These are phyloP conservation scores for Annona squamosa DNA, from an alignment of 164 flowering plant genomes.

Conservation along the genomic window DNA sequence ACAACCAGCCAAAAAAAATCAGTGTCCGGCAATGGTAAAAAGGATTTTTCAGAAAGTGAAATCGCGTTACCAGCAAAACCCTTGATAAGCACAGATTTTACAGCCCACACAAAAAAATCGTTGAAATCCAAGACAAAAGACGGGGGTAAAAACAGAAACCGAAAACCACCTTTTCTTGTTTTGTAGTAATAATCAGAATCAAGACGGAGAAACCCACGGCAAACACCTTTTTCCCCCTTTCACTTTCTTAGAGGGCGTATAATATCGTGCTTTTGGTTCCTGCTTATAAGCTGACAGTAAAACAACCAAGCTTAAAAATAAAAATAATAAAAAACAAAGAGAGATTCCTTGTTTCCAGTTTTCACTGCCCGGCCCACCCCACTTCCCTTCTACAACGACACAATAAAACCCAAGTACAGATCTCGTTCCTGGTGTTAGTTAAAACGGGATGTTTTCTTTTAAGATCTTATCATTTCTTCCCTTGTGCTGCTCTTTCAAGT, in stretches of 20 bases:
- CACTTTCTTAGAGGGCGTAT: neutral
- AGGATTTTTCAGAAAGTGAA: neutral
- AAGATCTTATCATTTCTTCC: too few species aligned
- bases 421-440: too few species aligned
- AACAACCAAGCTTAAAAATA: neutral
- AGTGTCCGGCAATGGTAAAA: conserved; percentile 12
- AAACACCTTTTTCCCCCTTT: neutral
- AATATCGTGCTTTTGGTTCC: neutral
- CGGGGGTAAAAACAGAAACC: neutral
- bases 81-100: neutral
- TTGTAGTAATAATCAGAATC: neutral
- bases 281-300: neutral
- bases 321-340: too few species aligned
- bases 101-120: neutral
- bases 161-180: neutral
- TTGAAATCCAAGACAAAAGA: neutral
- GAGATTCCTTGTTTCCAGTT: neutral
- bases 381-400: neutral
- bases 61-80: neutral
- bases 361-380: neutral
- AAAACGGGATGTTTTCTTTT: too few species aligned
- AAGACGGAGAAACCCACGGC: neutral
- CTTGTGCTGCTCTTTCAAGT: too few species aligned
- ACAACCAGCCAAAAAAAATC: conserved; percentile 1
- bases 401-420: too few species aligned